A percentile compares a stretch with the other conserved stretches of the same genome.
phyloP scores from a whole-genome alignment of 441 rosid genomes.

The Metrosideros polymorpha region DNA sequence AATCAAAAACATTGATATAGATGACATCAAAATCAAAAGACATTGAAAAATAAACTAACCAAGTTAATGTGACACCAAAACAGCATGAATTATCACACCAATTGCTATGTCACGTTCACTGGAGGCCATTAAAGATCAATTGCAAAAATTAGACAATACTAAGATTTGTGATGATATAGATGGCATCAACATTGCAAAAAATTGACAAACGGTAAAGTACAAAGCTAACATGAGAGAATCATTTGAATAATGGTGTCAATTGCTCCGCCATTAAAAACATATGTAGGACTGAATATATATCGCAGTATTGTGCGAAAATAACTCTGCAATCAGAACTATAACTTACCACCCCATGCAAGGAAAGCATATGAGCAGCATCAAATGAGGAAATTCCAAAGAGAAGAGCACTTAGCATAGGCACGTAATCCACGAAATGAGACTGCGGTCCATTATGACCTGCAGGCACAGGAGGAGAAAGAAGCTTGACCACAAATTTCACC shows the following conservation, averaged over 20 bases:
- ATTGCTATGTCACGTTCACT: background rate
- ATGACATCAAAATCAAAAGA: background rate
- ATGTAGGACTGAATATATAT: background rate
- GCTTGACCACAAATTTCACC: conserved; percentile 51
- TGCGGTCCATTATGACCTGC: conserved; percentile 21
- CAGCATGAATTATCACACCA: background rate
- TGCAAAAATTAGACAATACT: background rate
- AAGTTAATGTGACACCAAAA: background rate
- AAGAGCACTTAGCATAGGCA: conserved; percentile 43
- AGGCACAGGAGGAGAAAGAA: conserved; percentile 52
- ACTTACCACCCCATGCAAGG: conserved; percentile 68
- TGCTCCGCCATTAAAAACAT: background rate
- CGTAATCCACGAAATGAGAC: conserved; percentile 38
- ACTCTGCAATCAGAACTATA: background rate
- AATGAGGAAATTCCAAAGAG: conserved; percentile 42
- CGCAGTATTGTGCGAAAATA: background rate
- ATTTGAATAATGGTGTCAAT: background rate
- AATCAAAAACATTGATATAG: background rate
- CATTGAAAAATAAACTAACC: background rate
- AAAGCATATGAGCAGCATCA: conserved; percentile 51
- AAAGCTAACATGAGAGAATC: background rate
- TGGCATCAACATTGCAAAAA: background rate
- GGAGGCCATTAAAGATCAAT: background rate
- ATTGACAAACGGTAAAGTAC: background rate
- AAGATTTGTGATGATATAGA: background rate